Evolutionary conservation across 2,329 filamentous ascomycete species (phyloP), one percentile per base, ranked within the genome.

Genomic region (Aspergillus amoenus): DNA sequence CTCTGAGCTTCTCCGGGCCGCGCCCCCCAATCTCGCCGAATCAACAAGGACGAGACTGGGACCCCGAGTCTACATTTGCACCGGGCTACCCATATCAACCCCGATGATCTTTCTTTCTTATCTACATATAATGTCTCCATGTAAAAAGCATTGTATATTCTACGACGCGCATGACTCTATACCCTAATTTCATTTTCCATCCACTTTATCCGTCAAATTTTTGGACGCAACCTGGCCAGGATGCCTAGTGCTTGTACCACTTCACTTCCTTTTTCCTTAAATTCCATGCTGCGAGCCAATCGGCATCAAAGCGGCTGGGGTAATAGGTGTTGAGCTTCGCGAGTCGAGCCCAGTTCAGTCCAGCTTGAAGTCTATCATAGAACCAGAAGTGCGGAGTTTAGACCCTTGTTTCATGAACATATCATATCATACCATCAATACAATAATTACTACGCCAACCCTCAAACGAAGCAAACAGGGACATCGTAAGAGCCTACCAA

Each of bases 1-100:
- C 73, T 4, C 67, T 79, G 63, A 81, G 79, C 50, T 82, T 81
- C 64, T 81, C 79, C 0, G 71, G 71, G 6, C 79, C 80, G 6
- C 73, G 76, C 47, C 74, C 78, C 11, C 78, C 77, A 13, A 73
- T 64, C 24, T 64, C 68, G 18, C 57, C 64, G 1, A 64, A 66
- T 17, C 47, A 37, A 44, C 17, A 32, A 5, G 60, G 57, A 4
- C 69, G 66, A 32, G 73, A 72, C 3, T 76, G 74, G 74, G 71
- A 76, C 59, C 73, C 72, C 0, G 59, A 69, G 24, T 41, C 70
- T n/a, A 71, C 71, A 1, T 76, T 73, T 67, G 74, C 74, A 6
- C 65, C 30, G 18, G 61, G 59, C 18, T 47, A 58, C 39, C 41
- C 39, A 22, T 43, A 50, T 17, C 41, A 45, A 42, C 40, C 39